A percentile compares a stretch with the other conserved stretches of the same genome.
phyloP scores from a whole-genome alignment of 139 green algal species.

The Closterium sp. region DNA sequence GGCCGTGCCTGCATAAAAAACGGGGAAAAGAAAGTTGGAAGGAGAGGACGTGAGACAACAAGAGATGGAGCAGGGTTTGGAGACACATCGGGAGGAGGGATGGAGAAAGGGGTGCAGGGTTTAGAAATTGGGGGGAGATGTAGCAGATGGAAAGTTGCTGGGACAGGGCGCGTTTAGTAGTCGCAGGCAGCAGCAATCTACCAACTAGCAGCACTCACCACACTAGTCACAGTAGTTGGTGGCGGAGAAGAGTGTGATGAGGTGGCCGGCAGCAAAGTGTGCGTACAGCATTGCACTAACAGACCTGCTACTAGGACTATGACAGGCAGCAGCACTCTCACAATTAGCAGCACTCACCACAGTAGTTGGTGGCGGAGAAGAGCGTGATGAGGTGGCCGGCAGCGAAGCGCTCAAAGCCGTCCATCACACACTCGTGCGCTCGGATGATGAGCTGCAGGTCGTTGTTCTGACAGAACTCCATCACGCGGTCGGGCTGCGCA shows the following conservation, averaged over 20 bases:
- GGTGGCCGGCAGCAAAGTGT: too few relatives aligned
- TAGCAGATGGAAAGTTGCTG: too few relatives aligned
- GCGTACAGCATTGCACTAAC: too few relatives aligned
- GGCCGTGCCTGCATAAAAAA: conserved; percentile 71
- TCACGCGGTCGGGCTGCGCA: conserved; percentile 84
- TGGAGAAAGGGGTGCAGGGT: not conserved
- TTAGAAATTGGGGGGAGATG: not conserved
- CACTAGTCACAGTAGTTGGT: conserved; percentile 99
- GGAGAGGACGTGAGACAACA: not conserved
- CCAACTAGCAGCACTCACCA: conserved; percentile 61
- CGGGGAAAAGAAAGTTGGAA: not conserved
- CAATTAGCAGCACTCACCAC: conserved; percentile 83
- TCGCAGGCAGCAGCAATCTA: too few relatives aligned
- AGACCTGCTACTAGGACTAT: too few relatives aligned
- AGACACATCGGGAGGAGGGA: conserved; percentile 87
- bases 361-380: conserved; percentile 99
- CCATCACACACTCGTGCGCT: conserved; percentile 99
- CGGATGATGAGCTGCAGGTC: conserved; percentile 96
- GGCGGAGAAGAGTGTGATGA: conserved; percentile 88
- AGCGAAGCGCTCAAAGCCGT: conserved; percentile 90
- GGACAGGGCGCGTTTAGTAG: too few relatives aligned
- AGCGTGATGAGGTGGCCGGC: conserved; percentile 69
- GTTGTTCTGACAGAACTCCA: conserved; percentile 97
- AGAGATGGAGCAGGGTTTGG: not conserved
- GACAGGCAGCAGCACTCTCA: too few relatives aligned